These are phyloP conservation scores for Naumovozyma baii DNA, from an alignment of 805 yeast genomes.

Conservation along the genomic window DNA sequence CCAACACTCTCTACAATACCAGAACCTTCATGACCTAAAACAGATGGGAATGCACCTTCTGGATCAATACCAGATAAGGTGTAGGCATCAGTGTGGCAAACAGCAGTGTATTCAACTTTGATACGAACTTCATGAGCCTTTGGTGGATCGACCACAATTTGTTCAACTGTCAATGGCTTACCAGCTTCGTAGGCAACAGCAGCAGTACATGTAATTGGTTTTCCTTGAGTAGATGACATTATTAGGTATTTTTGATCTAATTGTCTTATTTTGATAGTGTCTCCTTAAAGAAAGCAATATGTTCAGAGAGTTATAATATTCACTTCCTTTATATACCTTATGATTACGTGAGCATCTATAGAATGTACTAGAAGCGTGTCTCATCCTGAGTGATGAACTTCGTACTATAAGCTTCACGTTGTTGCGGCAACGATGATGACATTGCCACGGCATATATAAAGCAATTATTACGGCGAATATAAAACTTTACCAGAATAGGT, in stretches of 20 bases:
- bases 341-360: no score
- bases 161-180: constrained; percentile 72
- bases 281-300: no score
- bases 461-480: no score
- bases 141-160: constrained; percentile 86
- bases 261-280: no score
- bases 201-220: constrained; percentile 76
- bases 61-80: constrained; percentile 92
- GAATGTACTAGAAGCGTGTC: no score
- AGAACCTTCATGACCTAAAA: constrained; percentile 97
- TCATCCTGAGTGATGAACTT: no score
- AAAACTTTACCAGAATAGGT: no score
- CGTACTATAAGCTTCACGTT: no score
- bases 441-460: no score
- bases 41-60: constrained; percentile 89
- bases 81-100: constrained; percentile 97
- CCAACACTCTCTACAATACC: constrained; percentile 94
- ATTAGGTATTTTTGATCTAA: neutral
- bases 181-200: constrained; percentile 98
- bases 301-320: no score
- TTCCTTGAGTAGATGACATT: constrained; percentile 21
- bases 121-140: constrained; percentile 96
- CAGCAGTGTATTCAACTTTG: constrained; percentile 79
- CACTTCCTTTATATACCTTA: no score
- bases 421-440: no score